These are phyloP conservation scores for Globisporangium recalcitrans DNA, from an alignment of 352 stramenopile genomes.

Conservation along the genomic window DNA sequence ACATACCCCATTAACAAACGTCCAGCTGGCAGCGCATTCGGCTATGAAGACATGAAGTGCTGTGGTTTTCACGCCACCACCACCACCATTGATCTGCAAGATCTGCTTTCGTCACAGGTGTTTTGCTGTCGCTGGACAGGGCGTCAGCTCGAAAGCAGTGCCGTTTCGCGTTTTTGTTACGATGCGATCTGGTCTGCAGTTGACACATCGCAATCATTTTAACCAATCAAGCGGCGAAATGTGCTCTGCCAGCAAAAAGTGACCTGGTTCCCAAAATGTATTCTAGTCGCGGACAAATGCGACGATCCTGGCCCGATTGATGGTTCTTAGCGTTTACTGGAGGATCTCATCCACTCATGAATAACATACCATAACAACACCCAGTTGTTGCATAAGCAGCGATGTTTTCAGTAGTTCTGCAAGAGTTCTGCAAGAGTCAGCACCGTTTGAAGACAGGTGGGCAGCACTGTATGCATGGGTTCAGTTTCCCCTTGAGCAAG, in stretches of 20 bases:
- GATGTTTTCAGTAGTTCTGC: background rate
- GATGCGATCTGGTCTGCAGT: background rate
- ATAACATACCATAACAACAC: background rate
- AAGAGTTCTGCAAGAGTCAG: background rate
- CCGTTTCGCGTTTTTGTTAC: background rate
- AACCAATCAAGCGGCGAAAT: conserved; percentile 4
- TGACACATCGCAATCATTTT: background rate
- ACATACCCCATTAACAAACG: background rate
- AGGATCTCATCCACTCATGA: background rate
- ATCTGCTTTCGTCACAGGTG: background rate
- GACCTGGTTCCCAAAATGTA: no score
- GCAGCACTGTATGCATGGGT: background rate
- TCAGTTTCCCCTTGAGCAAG: background rate
- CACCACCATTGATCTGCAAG: background rate
- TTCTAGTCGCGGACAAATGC: no score
- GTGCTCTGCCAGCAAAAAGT: no score
- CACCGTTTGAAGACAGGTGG: background rate
- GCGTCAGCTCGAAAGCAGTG: background rate
- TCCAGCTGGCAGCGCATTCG: background rate
- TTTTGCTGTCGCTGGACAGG: background rate
- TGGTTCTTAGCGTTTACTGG: background rate
- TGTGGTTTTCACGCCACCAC: background rate
- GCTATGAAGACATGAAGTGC: background rate
- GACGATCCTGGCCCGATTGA: background rate
- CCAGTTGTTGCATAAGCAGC: background rate